Base-by-base conservation (phyloP, 2,329 filamentous ascomycete genomes). In the Aureobasidium uvarum region DNA sequence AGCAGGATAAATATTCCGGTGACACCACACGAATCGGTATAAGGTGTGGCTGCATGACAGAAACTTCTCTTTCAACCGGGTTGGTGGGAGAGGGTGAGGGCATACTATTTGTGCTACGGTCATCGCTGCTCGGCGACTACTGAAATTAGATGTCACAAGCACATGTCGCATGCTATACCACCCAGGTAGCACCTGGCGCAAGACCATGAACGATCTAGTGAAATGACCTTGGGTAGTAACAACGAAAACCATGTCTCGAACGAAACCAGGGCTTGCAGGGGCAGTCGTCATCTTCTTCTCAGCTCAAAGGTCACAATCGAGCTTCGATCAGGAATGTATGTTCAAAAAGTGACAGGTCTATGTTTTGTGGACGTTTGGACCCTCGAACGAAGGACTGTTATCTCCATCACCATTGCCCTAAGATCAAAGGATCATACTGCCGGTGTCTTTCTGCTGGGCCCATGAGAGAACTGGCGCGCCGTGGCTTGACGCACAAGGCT, bases 1-100 rank as follows among this genome's bases (percentile, higher is more conserved):
- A 46, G 39, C 55, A 60, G 41, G 41, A 48, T n/a, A 31, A 54
- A 63, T 63, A 16, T 54, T 54, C 60, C 46, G 48, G 48, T 63
- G 36, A 45, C 60, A 36, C 33, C 33, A 36, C 33, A 54, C 60
- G 39, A 50, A 65, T 33, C 23, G 5, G 31, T 46, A 65, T 65
- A 65, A 65, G 54, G 63, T 65, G 63, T 65, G 63, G 63, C 63
- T 64, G 62, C 62, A 51, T 65, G 54, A 65, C 43, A 59, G 48
- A 45, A 51, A 51, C 25, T 11, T 23, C 23, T 41, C 46, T 59
- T 43, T 1, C 46, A 56, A 58, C 63, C 63, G 45, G 63, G 54
- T 59, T 56, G 43, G 38, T 65, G 63, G 54, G 45, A 59, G 23
- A 50, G 8, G 45, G 25, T 28, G 46, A 25, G 10, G 52, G 31